Base-by-base conservation (phyloP, 495 filamentous ascomycete genomes). In the Penicillium simplicissimum region DNA sequence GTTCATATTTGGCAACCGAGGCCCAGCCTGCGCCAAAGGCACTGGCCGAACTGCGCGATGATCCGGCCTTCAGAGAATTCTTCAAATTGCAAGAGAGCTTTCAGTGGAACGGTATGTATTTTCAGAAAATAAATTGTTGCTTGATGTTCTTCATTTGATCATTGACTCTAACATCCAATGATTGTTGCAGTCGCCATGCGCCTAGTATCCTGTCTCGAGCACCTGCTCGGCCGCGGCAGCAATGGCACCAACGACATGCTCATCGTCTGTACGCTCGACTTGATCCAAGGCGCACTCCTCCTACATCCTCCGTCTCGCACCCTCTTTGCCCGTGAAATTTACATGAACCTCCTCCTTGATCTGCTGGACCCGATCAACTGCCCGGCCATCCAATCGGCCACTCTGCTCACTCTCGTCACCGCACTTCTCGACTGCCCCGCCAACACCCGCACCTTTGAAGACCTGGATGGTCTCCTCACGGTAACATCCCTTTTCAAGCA, bases 321-420 rank as follows among this genome's bases (percentile, higher is more conserved):
- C 2, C 84, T 98, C 48, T 97, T 98, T 76, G 87, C 88, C 25
- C 87, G 93, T 52, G 92, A 94, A 72, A 86, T 93, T 58, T 89
- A 96, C 79, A 98, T 98, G 95, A 97, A 97, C 68, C 84, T 96
- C 52, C 87, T 98, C 40, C 87, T 98, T 56, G 95, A 98, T 74
- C 90, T 98, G 53, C 87, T 98, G 67, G 95, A 98, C 70, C 89
- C 91, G 1, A 88, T 90, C 74, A 96, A 95, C 68, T 94, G 90
- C 72, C 91, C 92, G 0, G 89, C 90, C 1, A 91, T 97, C 60
- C 94, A 98, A 74, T 96, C 89, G 11, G 84, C 91, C 17, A 91
- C 95, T 8, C 82, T 97, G 38, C 86, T 97, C 58, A 92, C 92
- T 14, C 86, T 98, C 28, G 93, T 98, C 28, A 92, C 90, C 14